Conservation (phyloP, 179 eudicot species). For the Beta macrorhiza region DNA sequence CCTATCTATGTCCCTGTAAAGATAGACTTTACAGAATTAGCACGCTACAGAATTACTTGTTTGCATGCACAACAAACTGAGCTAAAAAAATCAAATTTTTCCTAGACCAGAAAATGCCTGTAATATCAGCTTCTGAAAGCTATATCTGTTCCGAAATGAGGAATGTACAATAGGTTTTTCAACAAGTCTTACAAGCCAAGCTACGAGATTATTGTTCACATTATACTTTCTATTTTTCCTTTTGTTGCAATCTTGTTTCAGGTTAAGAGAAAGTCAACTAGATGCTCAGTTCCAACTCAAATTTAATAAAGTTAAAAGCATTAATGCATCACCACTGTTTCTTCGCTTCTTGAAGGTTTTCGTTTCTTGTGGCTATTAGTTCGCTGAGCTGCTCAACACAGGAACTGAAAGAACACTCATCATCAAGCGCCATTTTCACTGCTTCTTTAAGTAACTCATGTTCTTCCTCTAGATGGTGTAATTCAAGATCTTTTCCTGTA, state of each 20-base stretch:
- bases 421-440: conserved; percentile 43
- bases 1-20: conserved; percentile 35
- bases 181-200: conserved; percentile 3
- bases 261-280: background rate
- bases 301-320: background rate
- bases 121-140: conserved; percentile 1
- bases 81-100: background rate
- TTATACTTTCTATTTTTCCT: background rate
- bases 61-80: background rate
- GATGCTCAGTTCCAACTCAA: background rate
- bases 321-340: conserved; percentile 36
- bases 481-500: conserved; percentile 22
- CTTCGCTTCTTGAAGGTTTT: conserved; percentile 36
- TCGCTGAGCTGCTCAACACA: conserved; percentile 37
- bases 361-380: conserved; percentile 32
- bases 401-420: conserved; percentile 33
- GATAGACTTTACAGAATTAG: background rate
- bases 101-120: background rate
- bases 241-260: background rate
- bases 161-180: background rate
- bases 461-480: conserved; percentile 39
- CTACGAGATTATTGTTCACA: background rate
- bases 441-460: conserved; percentile 45
- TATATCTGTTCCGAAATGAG: background rate
- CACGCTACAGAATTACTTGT: background rate